Percentiles rank a stretch among this genome's conserved stretches.
Conservation (phyloP, 179 eudicot genomes). For the Camellia oleifera region DNA sequence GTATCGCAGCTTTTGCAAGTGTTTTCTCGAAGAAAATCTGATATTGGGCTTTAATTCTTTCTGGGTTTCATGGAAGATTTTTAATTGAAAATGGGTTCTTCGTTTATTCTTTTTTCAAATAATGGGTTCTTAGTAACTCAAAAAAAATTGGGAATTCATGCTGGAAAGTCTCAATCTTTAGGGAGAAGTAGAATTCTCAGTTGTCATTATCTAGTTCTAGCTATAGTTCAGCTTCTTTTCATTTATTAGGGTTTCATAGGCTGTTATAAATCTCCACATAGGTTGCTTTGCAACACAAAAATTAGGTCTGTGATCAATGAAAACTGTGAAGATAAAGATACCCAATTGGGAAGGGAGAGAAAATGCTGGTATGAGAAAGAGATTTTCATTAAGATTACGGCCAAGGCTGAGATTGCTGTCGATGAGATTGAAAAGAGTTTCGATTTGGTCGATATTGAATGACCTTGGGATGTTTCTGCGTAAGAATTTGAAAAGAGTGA, state of each 20-base stretch:
- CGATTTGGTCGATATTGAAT: constrained; percentile 48
- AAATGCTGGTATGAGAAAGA: constrained; percentile 32
- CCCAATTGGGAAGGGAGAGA: constrained; percentile 39
- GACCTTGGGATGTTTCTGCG: constrained; percentile 60
- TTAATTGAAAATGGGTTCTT: constrained; percentile 49
- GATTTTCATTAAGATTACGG: constrained; percentile 61
- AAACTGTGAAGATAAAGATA: constrained; percentile 25
- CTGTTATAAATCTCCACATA: constrained; percentile 25
- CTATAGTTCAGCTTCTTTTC: constrained; percentile 25
- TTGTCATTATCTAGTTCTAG: constrained; percentile 30
- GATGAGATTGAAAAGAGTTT: constrained; percentile 44
- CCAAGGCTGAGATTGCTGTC: constrained; percentile 67
- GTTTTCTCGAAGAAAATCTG: constrained; percentile 5
- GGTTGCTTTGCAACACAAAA: constrained; percentile 32
- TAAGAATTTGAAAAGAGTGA: constrained; percentile 60
- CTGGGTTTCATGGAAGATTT: constrained; percentile 15
- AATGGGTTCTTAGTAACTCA: constrained; percentile 46
- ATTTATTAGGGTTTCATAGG: constrained; percentile 31
- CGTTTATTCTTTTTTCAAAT: constrained; percentile 46
- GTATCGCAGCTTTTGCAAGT: neutral
- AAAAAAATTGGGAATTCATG: constrained; percentile 29
- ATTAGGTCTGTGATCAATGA: constrained; percentile 38
- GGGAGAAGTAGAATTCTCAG: constrained; percentile 26
- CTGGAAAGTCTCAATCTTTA: constrained; percentile 30
- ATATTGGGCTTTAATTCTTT: constrained; percentile 1